Conservation (phyloP, 2,329 filamentous ascomycete species). For the Seiridium cupressi region DNA sequence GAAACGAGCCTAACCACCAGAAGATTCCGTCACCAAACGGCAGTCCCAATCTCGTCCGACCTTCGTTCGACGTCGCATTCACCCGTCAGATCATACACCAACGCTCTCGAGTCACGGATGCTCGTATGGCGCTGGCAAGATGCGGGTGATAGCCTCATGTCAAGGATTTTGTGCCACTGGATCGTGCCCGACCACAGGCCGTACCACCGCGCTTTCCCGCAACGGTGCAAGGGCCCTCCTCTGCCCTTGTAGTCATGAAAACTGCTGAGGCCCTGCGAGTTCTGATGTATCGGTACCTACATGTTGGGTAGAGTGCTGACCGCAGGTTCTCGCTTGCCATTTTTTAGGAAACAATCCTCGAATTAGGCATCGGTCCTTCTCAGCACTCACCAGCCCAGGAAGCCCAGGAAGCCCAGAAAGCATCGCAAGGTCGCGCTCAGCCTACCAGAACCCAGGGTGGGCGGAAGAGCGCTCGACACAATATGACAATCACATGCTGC, state of each 20-base stretch:
- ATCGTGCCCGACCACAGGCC: background rate
- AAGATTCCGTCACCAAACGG: too few relatives aligned
- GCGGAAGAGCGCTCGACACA: too few relatives aligned
- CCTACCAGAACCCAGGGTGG: background rate
- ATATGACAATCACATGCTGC: too few relatives aligned
- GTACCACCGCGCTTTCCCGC: background rate
- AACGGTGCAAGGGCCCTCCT: background rate
- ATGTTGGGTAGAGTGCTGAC: constrained; percentile 4
- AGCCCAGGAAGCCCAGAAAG: background rate
- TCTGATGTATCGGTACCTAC: background rate
- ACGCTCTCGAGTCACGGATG: background rate
- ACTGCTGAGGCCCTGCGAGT: background rate
- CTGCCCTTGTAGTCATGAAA: background rate
- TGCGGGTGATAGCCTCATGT: constrained; percentile 8
- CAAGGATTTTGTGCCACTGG: constrained; percentile 5
- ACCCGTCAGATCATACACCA: background rate
- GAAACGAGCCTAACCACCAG: background rate
- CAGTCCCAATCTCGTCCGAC: too few relatives aligned
- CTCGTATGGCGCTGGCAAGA: background rate
- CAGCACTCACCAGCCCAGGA: background rate
- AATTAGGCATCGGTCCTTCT: background rate
- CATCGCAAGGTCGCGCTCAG: background rate
- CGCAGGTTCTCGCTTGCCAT: background rate
- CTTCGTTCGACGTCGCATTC: too few relatives aligned
- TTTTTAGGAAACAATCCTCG: background rate